Conservation (phyloP, 2,329 filamentous ascomycete genomes). For the Trichoderma endophyticum region DNA sequence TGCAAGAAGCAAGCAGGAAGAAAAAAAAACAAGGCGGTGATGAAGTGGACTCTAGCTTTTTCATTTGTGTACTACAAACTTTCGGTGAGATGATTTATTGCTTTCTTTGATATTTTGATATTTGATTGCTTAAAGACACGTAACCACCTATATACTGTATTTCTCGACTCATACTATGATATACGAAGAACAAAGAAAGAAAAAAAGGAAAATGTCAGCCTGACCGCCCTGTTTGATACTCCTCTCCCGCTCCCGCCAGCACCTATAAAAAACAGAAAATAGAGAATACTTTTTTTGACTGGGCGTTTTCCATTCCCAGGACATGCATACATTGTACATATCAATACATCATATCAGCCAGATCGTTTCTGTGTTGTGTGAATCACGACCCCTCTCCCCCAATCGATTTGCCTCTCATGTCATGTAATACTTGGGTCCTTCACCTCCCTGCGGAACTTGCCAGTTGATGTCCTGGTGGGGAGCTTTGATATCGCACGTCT, state of each 20-base stretch:
- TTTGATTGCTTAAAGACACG: background rate
- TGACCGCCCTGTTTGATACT: background rate
- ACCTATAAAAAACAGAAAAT: background rate
- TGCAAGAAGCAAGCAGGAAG: background rate
- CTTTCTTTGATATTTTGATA: background rate
- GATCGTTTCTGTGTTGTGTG: background rate
- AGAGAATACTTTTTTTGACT: background rate
- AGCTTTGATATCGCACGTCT: slow-evolving; percentile 99
- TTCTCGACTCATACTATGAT: background rate
- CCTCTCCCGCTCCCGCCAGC: background rate
- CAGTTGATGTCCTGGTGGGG: slow-evolving; percentile 97
- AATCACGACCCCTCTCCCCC: background rate
- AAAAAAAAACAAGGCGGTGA: background rate
- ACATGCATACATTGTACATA: slow-evolving; percentile 1
- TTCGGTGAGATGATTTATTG: background rate
- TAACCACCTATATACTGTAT: background rate
- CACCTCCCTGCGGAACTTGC: slow-evolving; percentile 91
- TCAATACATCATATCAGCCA: background rate
- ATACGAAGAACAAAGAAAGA: background rate
- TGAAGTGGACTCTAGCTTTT: background rate
- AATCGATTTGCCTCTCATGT: slow-evolving; percentile 38
- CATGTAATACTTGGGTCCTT: slow-evolving; percentile 70
- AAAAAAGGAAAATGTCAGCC: background rate
- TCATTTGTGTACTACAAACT: background rate
- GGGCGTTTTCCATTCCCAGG: background rate